phyloP scores from a whole-genome alignment of 208 protist genomes.

The Leishmania major region DNA sequence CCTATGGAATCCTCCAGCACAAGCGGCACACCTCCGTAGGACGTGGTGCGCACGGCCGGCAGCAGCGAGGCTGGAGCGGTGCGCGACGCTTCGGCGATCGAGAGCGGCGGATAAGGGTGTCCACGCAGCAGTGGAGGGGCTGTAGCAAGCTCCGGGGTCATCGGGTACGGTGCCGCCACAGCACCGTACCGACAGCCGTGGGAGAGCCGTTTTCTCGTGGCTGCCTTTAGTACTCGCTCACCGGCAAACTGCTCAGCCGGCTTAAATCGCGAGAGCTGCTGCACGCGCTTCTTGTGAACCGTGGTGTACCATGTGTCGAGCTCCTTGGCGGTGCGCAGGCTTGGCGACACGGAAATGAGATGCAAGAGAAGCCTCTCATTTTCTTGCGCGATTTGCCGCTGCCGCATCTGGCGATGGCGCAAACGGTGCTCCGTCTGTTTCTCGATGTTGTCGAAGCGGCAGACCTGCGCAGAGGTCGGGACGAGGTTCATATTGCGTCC shows the following conservation, averaged over 20 bases:
- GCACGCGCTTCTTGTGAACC: conserved; percentile 48
- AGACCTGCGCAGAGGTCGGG: conserved; percentile 31
- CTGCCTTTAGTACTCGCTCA: conserved; percentile 34
- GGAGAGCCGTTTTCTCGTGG: not conserved
- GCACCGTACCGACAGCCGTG: not conserved
- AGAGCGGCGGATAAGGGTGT: conserved; percentile 35
- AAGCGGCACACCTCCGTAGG: conserved; percentile 29
- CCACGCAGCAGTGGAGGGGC: conserved; percentile 38
- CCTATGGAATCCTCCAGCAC: not conserved
- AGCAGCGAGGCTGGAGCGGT: conserved; percentile 35
- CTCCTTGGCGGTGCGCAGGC: conserved; percentile 36
- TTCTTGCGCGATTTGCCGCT: conserved; percentile 18
- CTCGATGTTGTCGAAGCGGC: conserved; percentile 33
- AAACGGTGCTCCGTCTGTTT: conserved; percentile 42
- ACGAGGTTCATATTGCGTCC: conserved; percentile 52
- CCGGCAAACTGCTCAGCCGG: conserved; percentile 58
- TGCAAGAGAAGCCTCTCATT: conserved; percentile 46
- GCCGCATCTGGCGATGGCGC: conserved; percentile 23
- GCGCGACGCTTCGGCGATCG: conserved; percentile 29
- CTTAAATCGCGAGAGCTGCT: conserved; percentile 47
- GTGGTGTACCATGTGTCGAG: conserved; percentile 51
- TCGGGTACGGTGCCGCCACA: not conserved
- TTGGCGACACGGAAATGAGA: conserved; percentile 35
- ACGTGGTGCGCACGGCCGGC: conserved; percentile 31
- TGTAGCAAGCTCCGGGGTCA: not conserved